These are phyloP conservation scores for Magnolia changhungtana DNA, from an alignment of 164 flowering plant genomes.

Conservation along the genomic window DNA sequence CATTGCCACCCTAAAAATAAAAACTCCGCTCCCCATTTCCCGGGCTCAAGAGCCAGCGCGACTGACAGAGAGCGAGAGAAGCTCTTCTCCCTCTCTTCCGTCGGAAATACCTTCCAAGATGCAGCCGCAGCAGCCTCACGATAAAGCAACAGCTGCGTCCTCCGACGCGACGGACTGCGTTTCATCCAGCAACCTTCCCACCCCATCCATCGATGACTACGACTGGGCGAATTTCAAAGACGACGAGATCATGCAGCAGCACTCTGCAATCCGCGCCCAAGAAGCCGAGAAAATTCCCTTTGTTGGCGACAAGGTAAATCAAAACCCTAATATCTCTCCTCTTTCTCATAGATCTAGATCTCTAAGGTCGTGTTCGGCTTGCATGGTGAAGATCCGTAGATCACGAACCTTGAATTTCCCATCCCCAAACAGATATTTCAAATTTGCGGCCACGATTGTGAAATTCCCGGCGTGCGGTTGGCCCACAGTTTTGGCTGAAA, in stretches of 20 bases:
- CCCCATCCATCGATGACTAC: conserved; percentile 11
- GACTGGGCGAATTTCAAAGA: conserved; percentile 58
- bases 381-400: not conserved
- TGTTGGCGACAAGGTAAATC: conserved; percentile 70
- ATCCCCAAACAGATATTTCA: not conserved
- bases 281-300: conserved; percentile 69
- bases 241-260: conserved; percentile 72
- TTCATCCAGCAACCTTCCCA: conserved; percentile 14
- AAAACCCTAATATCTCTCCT: not conserved
- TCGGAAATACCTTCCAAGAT: not conserved
- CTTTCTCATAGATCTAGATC: conserved; percentile 1
- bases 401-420: not conserved
- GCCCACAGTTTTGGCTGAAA: not conserved
- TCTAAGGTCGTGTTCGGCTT: not conserved
- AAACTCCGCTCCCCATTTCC: too few relatives aligned
- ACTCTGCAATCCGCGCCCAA: conserved; percentile 49
- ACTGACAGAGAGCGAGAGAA: not conserved
- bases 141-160: not conserved
- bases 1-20: not conserved
- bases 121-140: not conserved
- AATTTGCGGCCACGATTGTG: not conserved
- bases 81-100: not conserved
- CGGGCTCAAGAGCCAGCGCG: not conserved
- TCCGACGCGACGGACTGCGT: conserved; percentile 21
- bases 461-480: not conserved